A percentile compares a stretch with the other conserved stretches of the same genome.
Evolutionary conservation across 148 eudicot genomes (phyloP).

Genomic region (Oxyria digyna): DNA sequence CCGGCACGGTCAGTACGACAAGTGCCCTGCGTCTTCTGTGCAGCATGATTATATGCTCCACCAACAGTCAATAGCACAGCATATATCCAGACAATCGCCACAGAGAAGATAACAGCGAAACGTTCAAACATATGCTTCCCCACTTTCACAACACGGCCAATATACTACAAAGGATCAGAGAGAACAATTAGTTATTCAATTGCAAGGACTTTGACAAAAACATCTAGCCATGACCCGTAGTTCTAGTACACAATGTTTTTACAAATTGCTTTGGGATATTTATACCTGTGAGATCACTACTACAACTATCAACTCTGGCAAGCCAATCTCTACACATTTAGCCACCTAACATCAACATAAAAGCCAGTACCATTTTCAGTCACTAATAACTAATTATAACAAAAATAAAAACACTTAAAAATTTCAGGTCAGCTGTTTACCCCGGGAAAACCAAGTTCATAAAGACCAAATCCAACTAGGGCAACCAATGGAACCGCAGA

Average conservation of each 20-base stretch:
- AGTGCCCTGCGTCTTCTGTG: conserved; percentile 62
- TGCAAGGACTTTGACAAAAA: not conserved
- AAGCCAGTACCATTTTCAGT: conserved; percentile 10
- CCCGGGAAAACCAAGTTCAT: conserved; percentile 98
- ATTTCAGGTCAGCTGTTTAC: conserved; percentile 21
- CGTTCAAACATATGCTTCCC: conserved; percentile 72
- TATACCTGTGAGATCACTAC: conserved; percentile 78
- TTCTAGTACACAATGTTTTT: too few species aligned
- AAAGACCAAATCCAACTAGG: conserved; percentile 90
- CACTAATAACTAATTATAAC: not conserved
- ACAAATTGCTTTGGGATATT: not conserved
- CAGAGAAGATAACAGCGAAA: conserved; percentile 76
- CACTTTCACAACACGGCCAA: conserved; percentile 38
- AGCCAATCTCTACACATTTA: conserved; percentile 91
- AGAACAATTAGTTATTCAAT: not conserved
- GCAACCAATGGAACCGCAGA: conserved; percentile 91
- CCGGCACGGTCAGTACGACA: conserved; percentile 95
- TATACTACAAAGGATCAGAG: conserved; percentile 45
- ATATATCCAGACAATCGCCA: conserved; percentile 82
- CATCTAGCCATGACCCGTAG: not conserved
- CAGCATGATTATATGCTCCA: conserved; percentile 67
- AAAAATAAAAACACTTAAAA: not conserved
- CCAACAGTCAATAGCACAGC: conserved; percentile 70
- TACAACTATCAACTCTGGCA: conserved; percentile 78
- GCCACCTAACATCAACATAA: conserved; percentile 58